Evolutionary conservation across 148 eudicot species (phyloP).

Genomic region (Simmondsia chinensis): DNA sequence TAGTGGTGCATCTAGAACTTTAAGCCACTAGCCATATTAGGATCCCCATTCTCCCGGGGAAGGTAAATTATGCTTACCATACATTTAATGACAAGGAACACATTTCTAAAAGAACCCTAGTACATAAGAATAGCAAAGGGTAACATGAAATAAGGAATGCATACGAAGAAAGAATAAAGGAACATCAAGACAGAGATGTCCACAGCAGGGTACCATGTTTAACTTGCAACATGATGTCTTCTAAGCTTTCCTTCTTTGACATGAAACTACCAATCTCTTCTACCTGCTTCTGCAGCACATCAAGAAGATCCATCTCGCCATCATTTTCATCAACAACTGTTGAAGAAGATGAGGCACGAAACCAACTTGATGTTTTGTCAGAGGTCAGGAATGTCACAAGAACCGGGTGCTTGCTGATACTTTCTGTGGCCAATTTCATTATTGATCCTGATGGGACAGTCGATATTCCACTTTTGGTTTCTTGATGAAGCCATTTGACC

Average conservation of each 20-base stretch:
- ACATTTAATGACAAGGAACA: no score
- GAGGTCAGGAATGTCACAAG: slow-evolving; percentile 31
- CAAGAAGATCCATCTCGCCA: slow-evolving; percentile 32
- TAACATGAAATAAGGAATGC: neutral
- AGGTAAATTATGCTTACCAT: no score
- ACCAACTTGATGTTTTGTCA: slow-evolving; percentile 6
- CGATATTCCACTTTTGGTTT: slow-evolving; percentile 15
- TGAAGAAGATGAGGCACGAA: slow-evolving; percentile 8
- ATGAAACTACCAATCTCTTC: slow-evolving; percentile 27
- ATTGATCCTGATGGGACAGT: slow-evolving; percentile 31
- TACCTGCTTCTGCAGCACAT: slow-evolving; percentile 35
- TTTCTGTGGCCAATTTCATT: slow-evolving; percentile 35
- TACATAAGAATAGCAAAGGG: neutral
- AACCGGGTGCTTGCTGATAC: slow-evolving; percentile 33
- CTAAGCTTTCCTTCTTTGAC: slow-evolving; percentile 15
- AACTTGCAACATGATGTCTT: slow-evolving; percentile 11
- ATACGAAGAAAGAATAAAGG: neutral
- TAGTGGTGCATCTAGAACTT: no score
- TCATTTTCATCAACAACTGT: slow-evolving; percentile 18
- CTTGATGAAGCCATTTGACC: slow-evolving; percentile 38
- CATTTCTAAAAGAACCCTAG: no score
- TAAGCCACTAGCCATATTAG: no score
- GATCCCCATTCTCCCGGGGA: no score
- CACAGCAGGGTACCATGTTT: slow-evolving; percentile 14
- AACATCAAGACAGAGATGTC: neutral